These are phyloP conservation scores for Castanea crenata DNA, from an alignment of 306 rosid genomes.

Conservation along the genomic window DNA sequence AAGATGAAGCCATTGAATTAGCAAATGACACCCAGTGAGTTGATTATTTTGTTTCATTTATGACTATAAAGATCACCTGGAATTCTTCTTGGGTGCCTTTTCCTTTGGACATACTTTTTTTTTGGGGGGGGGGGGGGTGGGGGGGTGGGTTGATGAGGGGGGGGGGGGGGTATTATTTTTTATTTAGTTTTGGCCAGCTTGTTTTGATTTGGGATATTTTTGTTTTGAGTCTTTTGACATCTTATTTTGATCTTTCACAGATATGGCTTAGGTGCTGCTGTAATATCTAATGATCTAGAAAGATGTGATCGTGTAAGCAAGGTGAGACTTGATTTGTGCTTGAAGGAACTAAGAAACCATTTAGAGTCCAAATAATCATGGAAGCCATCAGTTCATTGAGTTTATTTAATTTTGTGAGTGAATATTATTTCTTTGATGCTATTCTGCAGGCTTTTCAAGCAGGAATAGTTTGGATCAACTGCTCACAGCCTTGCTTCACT, in stretches of 20 bases:
- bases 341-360: neutral
- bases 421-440: conserved; percentile 13
- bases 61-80: neutral
- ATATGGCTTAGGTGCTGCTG: conserved; percentile 87
- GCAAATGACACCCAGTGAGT: conserved; percentile 86
- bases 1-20: conserved; percentile 90
- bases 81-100: neutral
- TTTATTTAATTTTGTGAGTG: conserved; percentile 2
- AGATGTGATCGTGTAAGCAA: conserved; percentile 86
- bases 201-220: conserved; percentile 12
- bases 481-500: conserved; percentile 95
- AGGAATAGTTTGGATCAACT: conserved; percentile 92
- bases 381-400: conserved; percentile 1
- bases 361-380: conserved; percentile 3
- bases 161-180: neutral
- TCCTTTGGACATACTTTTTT: too few relatives aligned
- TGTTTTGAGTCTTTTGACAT: conserved; percentile 10
- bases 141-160: accelerated
- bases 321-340: conserved; percentile 46
- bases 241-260: conserved; percentile 43
- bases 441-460: conserved; percentile 71
- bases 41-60: conserved; percentile 9
- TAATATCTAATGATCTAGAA: conserved; percentile 83
- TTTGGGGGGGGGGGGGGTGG: neutral
- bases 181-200: neutral